These are phyloP conservation scores for Poa annua DNA, from an alignment of 176 grass and related monocot genomes.

Conservation along the genomic window DNA sequence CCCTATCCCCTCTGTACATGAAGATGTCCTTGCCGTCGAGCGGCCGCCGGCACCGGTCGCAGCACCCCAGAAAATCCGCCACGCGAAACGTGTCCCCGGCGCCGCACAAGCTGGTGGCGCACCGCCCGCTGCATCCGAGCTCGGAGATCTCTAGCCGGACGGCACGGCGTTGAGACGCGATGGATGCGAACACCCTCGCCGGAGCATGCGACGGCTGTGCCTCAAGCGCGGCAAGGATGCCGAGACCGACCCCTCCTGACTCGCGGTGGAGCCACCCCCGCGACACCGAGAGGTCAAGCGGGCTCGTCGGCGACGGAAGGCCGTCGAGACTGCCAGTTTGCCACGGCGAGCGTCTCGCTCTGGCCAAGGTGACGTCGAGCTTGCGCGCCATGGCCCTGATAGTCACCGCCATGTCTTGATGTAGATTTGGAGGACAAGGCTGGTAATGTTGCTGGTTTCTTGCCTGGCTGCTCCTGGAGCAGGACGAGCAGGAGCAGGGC, in stretches of 20 bases:
- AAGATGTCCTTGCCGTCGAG: slow-evolving; percentile 89
- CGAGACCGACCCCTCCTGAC: slow-evolving; percentile 69
- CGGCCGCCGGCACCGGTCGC: slow-evolving; percentile 65
- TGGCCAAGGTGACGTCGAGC: background rate
- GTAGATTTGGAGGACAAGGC: background rate
- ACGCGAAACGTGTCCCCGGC: slow-evolving; percentile 43
- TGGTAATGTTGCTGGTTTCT: background rate
- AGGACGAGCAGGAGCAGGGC: background rate
- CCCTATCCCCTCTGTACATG: slow-evolving; percentile 92
- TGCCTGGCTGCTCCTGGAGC: background rate
- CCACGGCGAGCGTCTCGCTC: background rate
- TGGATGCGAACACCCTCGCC: slow-evolving; percentile 5
- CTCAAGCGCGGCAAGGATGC: slow-evolving; percentile 78
- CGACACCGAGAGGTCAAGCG: slow-evolving; percentile 43
- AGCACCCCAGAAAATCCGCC: slow-evolving; percentile 72
- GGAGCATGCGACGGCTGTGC: background rate
- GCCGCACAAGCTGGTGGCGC: slow-evolving; percentile 52
- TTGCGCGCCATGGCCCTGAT: slow-evolving; percentile 2
- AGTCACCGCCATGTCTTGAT: background rate
- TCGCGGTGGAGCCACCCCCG: slow-evolving; percentile 55
- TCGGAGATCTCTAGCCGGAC: slow-evolving; percentile 64
- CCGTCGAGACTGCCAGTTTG: background rate
- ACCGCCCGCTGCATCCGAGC: slow-evolving; percentile 57
- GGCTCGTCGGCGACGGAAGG: background rate
- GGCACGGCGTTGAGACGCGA: slow-evolving; percentile 42